A percentile compares a stretch with the other conserved stretches of the same genome.
These are phyloP conservation scores for Annulohypoxylon truncatum DNA, from an alignment of 2,329 filamentous ascomycete species.

Conservation along the genomic window DNA sequence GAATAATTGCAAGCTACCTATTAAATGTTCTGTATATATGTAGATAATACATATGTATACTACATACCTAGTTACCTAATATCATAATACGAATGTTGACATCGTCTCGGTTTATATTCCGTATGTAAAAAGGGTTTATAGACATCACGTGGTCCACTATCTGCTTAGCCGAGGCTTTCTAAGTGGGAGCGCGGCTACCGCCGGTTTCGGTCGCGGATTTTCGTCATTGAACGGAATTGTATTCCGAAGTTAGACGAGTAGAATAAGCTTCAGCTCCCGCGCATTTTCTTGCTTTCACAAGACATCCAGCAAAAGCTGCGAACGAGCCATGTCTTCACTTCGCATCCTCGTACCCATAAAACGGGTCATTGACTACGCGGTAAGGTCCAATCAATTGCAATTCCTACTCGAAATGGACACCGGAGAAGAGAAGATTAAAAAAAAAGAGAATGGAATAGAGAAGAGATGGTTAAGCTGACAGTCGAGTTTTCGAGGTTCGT, in stretches of 20 bases:
- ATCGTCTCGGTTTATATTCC: constrained; percentile 5
- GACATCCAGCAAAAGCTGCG: constrained; percentile 16
- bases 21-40: no score
- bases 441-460: background rate
- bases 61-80: background rate
- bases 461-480: constrained; percentile 8
- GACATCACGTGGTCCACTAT: constrained; percentile 37
- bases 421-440: background rate
- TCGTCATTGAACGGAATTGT: constrained; percentile 44
- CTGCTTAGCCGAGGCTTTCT: constrained; percentile 31
- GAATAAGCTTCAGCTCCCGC: constrained; percentile 17
- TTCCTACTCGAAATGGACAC: background rate
- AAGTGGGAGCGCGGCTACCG: constrained; percentile 44
- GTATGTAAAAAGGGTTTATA: background rate
- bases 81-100: background rate
- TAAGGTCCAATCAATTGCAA: constrained; percentile 56
- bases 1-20: background rate
- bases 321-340: constrained; percentile 67
- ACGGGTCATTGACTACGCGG: constrained; percentile 88
- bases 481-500: background rate
- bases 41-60: background rate
- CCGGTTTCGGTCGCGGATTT: constrained; percentile 48
- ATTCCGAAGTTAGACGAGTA: constrained; percentile 9
- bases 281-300: constrained; percentile 15
- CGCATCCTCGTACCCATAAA: constrained; percentile 85